Evolutionary conservation across 108 stramenopile species (phyloP), one percentile per base, ranked within the genome.

Genomic region (Cyclotella baltica): DNA sequence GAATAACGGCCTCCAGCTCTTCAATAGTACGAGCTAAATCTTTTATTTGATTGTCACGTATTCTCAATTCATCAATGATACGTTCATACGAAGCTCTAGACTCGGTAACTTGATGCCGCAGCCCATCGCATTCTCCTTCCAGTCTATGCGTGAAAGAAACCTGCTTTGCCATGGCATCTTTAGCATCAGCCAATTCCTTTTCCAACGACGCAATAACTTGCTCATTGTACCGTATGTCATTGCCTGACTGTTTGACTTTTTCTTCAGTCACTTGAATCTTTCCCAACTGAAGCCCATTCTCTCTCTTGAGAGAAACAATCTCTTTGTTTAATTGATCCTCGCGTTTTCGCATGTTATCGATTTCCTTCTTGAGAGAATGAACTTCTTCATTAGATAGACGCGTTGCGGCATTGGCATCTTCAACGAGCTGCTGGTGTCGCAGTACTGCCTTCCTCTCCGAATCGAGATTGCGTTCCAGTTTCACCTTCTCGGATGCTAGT

Each of bases 61-160:
- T 72, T 83, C 89, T 92, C 38, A 91, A 75, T 53, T 91, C 90
- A 62, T 90, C 89, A 33, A 88, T 76, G 11, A 86, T 76, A 34
- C 88, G 73, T 67, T 75, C 58, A 67, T 80, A 87, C 50, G 85
- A 75, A 27, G 74, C 68, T 71, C 81, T 85, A 28, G 84, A 80
- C 61, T 91, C 90, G 47, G 67, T 75, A 0, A 87, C 80, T 78
- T 94, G 90, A 47, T 75, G 76, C 29, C 91, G 87, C 61, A 89
- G 79, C 66, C 85, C 79, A 77, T 90, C 90, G 23, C 92, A 84
- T 64, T 93, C 92, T 48, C 87, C 88, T 86, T 93, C 91, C 40
- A 72, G 67, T 43, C 78, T 70, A 20, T 48, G 62, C 0, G 55
- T 66, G 16, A 72, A 29, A 6, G 43, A 69, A 16, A 90, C 72